Base-by-base conservation (phyloP, 331 rosid species). In the Cydonia oblonga region DNA sequence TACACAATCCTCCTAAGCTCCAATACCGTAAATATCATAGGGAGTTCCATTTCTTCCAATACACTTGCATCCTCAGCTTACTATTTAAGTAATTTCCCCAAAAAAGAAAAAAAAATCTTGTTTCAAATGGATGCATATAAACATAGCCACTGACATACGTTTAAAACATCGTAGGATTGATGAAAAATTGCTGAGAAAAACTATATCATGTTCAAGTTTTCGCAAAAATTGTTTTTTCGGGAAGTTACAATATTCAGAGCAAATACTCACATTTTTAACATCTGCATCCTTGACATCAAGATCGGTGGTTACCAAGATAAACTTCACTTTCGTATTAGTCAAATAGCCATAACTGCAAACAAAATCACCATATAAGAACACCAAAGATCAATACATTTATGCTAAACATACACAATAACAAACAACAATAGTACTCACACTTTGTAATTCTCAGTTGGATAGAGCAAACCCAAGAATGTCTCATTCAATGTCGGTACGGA, bases 251-350 rank as follows among this genome's bases (percentile, higher is more conserved):
- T 9, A 38, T 38, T 38, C 42, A 9, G 46, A 53, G 53, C 52
- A 4, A 44, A 38, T 7, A 63, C 98, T 93, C 87, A 93, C 97
- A 88, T 84, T 84, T 78, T 96, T 87, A 44, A 91, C 96, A 88
- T 93, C 98, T 8, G 96, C 93, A 73, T 91, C 97, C 78, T 83
- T 88, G 73, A 89, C 93, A 91, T 93, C 97, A 46, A 93, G 87
- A 91, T 93, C 98, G 19, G 93, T 86, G 40, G 98, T 89, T 38
- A 93, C 98, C 90, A 93, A 80, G 68, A 91, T 91, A 75, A 93
- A 89, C 84, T 93, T 93, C 81, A 93, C 98, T 83, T 91, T 91
- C 11, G 98, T 93, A 76, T 93, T 93, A 46, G 97, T 93, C 84
- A 93, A 80, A 80, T 93, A 93, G 35, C 98, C 97, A 65, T 87